A percentile compares a stretch with the other conserved stretches of the same genome.
These are phyloP conservation scores for Strigomonas culicis DNA, from an alignment of 208 protist genomes.

Conservation along the genomic window DNA sequence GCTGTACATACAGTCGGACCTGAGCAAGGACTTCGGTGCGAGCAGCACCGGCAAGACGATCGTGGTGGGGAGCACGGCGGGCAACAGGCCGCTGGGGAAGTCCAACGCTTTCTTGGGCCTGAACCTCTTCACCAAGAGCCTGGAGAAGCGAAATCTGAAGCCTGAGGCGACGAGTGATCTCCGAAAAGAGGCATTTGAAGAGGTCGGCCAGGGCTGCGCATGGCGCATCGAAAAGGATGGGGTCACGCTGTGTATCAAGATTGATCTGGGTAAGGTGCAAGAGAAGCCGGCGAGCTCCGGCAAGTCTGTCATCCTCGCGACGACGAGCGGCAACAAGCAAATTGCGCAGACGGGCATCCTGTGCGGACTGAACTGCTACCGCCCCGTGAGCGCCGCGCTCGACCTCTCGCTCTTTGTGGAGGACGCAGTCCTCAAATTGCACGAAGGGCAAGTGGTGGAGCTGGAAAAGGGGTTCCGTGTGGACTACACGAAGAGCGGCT, in stretches of 20 bases:
- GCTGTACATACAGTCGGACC: conserved; percentile 60
- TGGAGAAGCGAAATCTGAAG: conserved; percentile 33
- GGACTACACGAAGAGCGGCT: conserved; percentile 16
- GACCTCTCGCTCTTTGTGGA: conserved; percentile 11
- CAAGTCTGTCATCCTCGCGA: conserved; percentile 70
- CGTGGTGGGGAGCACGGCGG: conserved; percentile 64
- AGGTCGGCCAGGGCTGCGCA: conserved; percentile 38
- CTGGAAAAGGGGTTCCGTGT: conserved; percentile 41
- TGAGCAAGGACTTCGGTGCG: conserved; percentile 47
- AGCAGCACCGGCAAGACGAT: conserved; percentile 65
- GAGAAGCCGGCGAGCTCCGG: conserved; percentile 43
- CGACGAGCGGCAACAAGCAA: conserved; percentile 58
- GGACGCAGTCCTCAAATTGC: conserved; percentile 6
- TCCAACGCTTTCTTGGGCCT: conserved; percentile 69
- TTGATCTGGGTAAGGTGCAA: conserved; percentile 46
- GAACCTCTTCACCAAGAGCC: conserved; percentile 70
- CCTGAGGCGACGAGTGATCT: conserved; percentile 22
- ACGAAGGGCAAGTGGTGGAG: conserved; percentile 22
- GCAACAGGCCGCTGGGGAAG: conserved; percentile 73
- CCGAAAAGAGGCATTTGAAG: conserved; percentile 23
- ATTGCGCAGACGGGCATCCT: conserved; percentile 61
- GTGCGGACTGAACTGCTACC: conserved; percentile 74
- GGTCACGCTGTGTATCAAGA: conserved; percentile 49
- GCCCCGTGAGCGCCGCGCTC: conserved; percentile 26
- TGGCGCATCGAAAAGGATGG: conserved; percentile 52